A percentile compares a stretch with the other conserved stretches of the same genome.
phyloP scores from a whole-genome alignment of 345 rosid genomes.

The Lagerstroemia speciosa region DNA sequence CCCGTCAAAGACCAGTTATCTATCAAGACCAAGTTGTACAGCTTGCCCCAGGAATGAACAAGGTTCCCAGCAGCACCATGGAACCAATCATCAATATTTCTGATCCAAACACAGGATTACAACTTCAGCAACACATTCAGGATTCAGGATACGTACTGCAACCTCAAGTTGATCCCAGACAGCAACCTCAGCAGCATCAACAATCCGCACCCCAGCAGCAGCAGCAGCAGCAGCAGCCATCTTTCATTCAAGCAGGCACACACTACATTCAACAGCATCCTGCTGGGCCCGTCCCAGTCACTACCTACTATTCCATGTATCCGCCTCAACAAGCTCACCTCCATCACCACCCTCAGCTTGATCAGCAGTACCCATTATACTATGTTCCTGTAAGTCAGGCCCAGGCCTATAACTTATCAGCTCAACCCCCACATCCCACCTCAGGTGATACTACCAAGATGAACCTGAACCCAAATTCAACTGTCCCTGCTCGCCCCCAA shows the following conservation, averaged over 20 bases:
- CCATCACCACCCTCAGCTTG: slow-evolving; percentile 58
- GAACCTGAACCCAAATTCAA: slow-evolving; percentile 2
- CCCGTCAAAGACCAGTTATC: slow-evolving; percentile 52
- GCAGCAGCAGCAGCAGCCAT: slow-evolving; percentile 32
- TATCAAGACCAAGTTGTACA: slow-evolving; percentile 64
- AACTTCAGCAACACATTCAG: slow-evolving; percentile 24
- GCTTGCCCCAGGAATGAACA: slow-evolving; percentile 44
- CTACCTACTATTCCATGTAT: slow-evolving; percentile 63
- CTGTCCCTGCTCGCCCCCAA: slow-evolving; percentile 43
- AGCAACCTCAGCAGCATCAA: slow-evolving; percentile 32
- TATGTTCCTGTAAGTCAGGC: slow-evolving; percentile 56
- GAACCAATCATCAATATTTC: slow-evolving; percentile 49
- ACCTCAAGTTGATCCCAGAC: slow-evolving; percentile 42
- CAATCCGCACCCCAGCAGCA: slow-evolving; percentile 51
- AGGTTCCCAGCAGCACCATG: slow-evolving; percentile 34
- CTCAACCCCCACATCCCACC: slow-evolving; percentile 53
- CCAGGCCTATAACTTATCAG: slow-evolving; percentile 50
- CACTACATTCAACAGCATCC: slow-evolving; percentile 78
- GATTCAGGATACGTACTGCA: slow-evolving; percentile 49
- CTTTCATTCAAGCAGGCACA: slow-evolving; percentile 53
- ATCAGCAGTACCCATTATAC: slow-evolving; percentile 78
- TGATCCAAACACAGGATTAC: slow-evolving; percentile 44
- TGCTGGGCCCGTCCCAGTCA: slow-evolving; percentile 42
- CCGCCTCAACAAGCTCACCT: slow-evolving; percentile 71
- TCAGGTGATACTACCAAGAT: slow-evolving; percentile 40